Percentiles rank a stretch among this genome's conserved stretches.
Conservation (phyloP, 2,329 filamentous ascomycete species). For the Fusarium mundagurra region DNA sequence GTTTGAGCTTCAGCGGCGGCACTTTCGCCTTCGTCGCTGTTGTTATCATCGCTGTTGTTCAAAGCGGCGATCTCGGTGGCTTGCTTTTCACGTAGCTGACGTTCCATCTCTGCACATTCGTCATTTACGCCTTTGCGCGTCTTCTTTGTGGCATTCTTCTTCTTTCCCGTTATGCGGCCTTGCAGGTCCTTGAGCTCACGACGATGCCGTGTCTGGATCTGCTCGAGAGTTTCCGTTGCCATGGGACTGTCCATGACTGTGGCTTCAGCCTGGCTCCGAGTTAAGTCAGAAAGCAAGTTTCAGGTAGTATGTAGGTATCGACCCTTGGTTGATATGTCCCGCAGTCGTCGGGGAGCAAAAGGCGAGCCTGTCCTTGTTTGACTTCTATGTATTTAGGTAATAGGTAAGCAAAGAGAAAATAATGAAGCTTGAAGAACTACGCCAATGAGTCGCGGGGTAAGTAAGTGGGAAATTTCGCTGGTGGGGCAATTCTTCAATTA, state of each 20-base stretch:
- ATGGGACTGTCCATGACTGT: conserved; percentile 41
- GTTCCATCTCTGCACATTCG: conserved; percentile 78
- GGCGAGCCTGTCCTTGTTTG: background rate
- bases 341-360: background rate
- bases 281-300: background rate
- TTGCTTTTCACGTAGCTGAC: conserved; percentile 73
- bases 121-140: conserved; percentile 78
- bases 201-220: conserved; percentile 81
- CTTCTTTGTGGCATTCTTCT: conserved; percentile 95
- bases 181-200: conserved; percentile 91
- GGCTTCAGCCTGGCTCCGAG: background rate
- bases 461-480: conserved; percentile 25
- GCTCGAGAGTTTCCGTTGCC: conserved; percentile 70
- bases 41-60: conserved; percentile 39
- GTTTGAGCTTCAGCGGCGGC: background rate
- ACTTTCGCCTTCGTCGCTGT: conserved; percentile 24
- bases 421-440: conserved; percentile 4
- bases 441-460: conserved; percentile 20
- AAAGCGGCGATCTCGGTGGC: conserved; percentile 65
- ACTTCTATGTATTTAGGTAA: background rate
- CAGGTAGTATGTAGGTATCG: background rate
- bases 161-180: conserved; percentile 88
- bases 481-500: conserved; percentile 12
- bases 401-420: background rate
- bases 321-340: background rate